Conservation (phyloP, 2,329 filamentous ascomycete genomes). For the Colletotrichum musicola region DNA sequence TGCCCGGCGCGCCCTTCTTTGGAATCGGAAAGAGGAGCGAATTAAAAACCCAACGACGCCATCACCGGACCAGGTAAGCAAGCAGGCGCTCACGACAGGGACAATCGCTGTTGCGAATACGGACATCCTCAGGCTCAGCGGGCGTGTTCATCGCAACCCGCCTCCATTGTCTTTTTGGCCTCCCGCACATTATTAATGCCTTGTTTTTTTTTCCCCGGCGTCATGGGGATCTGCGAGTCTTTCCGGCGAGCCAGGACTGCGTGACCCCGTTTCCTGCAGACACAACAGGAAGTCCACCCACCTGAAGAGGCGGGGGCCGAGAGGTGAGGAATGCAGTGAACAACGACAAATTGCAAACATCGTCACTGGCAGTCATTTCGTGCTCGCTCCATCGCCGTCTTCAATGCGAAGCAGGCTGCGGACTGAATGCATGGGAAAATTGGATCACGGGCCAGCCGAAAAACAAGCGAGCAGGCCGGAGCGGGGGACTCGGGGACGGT, state of each 20-base stretch:
- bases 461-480: not conserved
- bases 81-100: not conserved
- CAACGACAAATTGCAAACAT: not conserved
- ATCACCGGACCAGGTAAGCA: not conserved
- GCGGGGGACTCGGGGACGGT: constrained; percentile 22
- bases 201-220: not conserved
- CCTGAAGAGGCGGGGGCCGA: not conserved
- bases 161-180: not conserved
- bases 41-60: constrained; percentile 4
- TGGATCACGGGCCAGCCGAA: constrained; percentile 17
- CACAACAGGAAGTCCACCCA: constrained; percentile 7
- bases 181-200: not conserved
- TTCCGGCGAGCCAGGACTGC: too few species aligned
- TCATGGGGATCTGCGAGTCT: too few species aligned
- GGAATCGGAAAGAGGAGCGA: not conserved
- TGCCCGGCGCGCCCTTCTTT: not conserved
- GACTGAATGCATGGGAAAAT: constrained; percentile 13
- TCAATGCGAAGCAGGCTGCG: constrained; percentile 30
- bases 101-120: constrained; percentile 2
- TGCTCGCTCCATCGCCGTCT: not conserved
- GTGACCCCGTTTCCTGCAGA: not conserved
- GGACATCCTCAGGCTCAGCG: not conserved
- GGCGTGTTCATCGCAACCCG: not conserved
- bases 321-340: not conserved
- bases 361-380: not conserved